Evolutionary conservation across 2,329 filamentous ascomycete genomes (phyloP).

Genomic region (Taxawa tesnikishii): DNA sequence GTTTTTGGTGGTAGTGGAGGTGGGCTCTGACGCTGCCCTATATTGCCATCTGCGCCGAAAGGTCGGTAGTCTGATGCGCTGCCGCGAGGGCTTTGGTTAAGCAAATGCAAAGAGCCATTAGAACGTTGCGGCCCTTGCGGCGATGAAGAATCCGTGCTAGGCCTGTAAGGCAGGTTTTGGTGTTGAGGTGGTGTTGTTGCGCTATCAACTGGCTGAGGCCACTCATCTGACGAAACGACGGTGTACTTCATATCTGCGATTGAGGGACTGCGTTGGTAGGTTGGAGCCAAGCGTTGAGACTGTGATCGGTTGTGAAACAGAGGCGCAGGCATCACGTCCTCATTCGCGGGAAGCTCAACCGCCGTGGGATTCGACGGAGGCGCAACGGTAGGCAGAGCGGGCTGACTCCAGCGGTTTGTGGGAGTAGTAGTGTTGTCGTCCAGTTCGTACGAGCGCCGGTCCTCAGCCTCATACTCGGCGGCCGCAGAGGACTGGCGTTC

Average conservation of each 20-base stretch:
- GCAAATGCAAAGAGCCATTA: constrained; percentile 5
- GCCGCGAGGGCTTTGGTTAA: constrained; percentile 18
- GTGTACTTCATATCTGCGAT: constrained; percentile 55
- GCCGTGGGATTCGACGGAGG: constrained; percentile 35
- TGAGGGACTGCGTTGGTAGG: constrained; percentile 39
- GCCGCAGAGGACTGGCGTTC: constrained; percentile 23
- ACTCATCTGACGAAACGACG: constrained; percentile 48
- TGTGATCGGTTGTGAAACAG: constrained; percentile 10
- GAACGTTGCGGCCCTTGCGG: constrained; percentile 8
- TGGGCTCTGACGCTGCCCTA: constrained; percentile 24
- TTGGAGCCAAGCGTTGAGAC: constrained; percentile 32
- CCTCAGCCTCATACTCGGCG: background rate
- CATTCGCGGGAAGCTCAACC: constrained; percentile 49
- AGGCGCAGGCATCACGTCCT: constrained; percentile 28
- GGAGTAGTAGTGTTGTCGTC: constrained; percentile 8
- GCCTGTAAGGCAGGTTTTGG: constrained; percentile 5
- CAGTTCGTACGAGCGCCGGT: constrained; percentile 8
- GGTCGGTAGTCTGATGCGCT: constrained; percentile 12
- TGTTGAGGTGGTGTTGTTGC: constrained; percentile 7
- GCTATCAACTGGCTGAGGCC: constrained; percentile 30
- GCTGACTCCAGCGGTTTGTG: constrained; percentile 8
- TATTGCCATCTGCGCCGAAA: background rate
- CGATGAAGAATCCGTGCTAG: constrained; percentile 7
- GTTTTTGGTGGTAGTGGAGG: constrained; percentile 63
- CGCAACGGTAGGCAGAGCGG: constrained; percentile 21